Evolutionary conservation across 2,329 filamentous ascomycete genomes (phyloP).

Genomic region (Helminthosporium solani): DNA sequence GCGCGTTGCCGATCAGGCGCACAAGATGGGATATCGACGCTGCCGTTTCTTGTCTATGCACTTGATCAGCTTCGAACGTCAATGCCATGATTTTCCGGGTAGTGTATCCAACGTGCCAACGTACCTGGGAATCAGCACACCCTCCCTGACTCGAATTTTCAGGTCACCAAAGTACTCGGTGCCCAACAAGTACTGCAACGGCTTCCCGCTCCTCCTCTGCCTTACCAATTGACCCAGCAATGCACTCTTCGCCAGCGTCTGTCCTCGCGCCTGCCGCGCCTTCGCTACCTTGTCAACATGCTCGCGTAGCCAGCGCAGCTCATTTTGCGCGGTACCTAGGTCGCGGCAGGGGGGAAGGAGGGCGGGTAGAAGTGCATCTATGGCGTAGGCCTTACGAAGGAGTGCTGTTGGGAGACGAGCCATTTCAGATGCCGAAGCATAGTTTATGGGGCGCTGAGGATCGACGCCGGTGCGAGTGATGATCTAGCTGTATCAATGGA

Average conservation of each 20-base stretch:
- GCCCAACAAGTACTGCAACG: slow-evolving; percentile 86
- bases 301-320: slow-evolving; percentile 71
- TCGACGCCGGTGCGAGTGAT: background rate
- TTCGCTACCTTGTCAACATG: slow-evolving; percentile 46
- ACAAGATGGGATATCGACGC: slow-evolving; percentile 39
- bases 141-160: slow-evolving; percentile 72
- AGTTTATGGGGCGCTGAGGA: background rate
- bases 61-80: slow-evolving; percentile 11
- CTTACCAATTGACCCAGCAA: slow-evolving; percentile 27
- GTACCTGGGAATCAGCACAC: slow-evolving; percentile 81
- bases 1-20: slow-evolving; percentile 24
- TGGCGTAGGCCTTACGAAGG: slow-evolving; percentile 54
- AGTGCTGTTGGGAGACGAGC: slow-evolving; percentile 63
- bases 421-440: slow-evolving; percentile 28
- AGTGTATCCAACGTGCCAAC: too few relatives aligned
- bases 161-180: slow-evolving; percentile 84
- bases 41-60: slow-evolving; percentile 49
- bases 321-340: slow-evolving; percentile 63
- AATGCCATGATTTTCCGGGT: slow-evolving; percentile 18
- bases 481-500: background rate
- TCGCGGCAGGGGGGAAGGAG: slow-evolving; percentile 66
- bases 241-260: slow-evolving; percentile 18
- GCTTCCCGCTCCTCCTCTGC: slow-evolving; percentile 61
- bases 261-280: slow-evolving; percentile 21
- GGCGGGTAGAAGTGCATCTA: slow-evolving; percentile 58